Conservation (phyloP, 495 filamentous ascomycete genomes). For the Aspergillus campestris region DNA sequence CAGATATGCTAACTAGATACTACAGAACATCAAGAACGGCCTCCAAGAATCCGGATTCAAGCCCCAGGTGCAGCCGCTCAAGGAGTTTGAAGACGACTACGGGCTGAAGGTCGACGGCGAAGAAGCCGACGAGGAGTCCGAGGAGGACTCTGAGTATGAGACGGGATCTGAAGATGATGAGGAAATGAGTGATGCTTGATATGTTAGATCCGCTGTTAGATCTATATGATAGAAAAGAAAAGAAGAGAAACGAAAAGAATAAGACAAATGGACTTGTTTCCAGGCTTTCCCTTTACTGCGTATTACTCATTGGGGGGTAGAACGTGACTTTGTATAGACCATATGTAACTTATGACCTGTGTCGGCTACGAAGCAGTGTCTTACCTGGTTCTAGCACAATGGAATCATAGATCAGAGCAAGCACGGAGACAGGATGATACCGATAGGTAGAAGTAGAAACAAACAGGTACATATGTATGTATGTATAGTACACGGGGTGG, state of each 20-base stretch:
- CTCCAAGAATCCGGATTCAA: constrained; percentile 71
- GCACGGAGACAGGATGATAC: too few species aligned
- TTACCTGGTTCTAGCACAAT: too few species aligned
- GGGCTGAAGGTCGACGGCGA: constrained; percentile 65
- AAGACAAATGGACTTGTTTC: not conserved
- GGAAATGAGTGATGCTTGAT: constrained; percentile 16
- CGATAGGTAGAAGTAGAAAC: too few species aligned
- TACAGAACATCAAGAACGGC: constrained; percentile 58
- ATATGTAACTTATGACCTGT: too few species aligned
- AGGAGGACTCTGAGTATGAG: constrained; percentile 50
- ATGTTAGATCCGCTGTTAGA: not conserved
- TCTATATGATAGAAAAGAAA: not conserved
- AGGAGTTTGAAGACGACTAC: constrained; percentile 85
- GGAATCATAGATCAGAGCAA: too few species aligned
- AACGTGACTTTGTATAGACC: too few species aligned
- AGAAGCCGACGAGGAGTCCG: constrained; percentile 56
- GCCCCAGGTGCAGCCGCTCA: constrained; percentile 63
- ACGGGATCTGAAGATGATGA: constrained; percentile 38
- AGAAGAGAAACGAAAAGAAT: not conserved
- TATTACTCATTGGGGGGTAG: too few species aligned
- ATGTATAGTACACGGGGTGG: constrained; percentile 17
- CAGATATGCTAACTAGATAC: constrained; percentile 6
- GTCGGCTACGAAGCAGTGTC: too few species aligned
- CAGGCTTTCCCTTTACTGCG: too few species aligned
- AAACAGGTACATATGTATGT: constrained; percentile 2